phyloP scores from a whole-genome alignment of 306 rosid genomes.

The Aeschynomene evenia region DNA sequence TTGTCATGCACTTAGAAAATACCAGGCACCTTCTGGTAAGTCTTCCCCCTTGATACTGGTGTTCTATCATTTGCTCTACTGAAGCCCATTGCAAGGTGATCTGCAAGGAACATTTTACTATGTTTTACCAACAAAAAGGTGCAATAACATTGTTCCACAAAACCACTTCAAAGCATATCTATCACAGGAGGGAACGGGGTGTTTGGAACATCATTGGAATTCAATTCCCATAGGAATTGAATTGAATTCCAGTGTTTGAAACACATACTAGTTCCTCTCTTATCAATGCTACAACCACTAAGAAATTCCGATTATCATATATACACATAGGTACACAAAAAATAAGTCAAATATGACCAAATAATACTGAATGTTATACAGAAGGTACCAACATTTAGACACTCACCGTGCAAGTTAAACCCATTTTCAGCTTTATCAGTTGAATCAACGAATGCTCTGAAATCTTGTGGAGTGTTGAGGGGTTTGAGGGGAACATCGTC shows the following conservation, averaged over 20 bases:
- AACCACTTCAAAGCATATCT: neutral
- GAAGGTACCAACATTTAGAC: neutral
- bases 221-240: no score
- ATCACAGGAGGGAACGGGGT: no score
- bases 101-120: slow-evolving; percentile 28
- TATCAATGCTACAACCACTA: neutral
- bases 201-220: no score
- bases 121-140: neutral
- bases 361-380: neutral
- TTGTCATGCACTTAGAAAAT: slow-evolving; percentile 49
- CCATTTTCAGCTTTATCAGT: slow-evolving; percentile 61
- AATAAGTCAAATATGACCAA: neutral
- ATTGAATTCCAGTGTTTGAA: no score
- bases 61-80: slow-evolving; percentile 39
- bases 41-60: slow-evolving; percentile 41
- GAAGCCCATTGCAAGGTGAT: slow-evolving; percentile 42
- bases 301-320: neutral
- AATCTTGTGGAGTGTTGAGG: slow-evolving; percentile 45
- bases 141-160: neutral
- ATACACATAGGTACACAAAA: neutral
- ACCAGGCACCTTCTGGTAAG: slow-evolving; percentile 85
- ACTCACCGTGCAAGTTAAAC: slow-evolving; percentile 44
- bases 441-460: slow-evolving; percentile 55
- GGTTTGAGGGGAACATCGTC: slow-evolving; percentile 58
- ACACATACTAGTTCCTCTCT: neutral